A percentile compares a stretch with the other conserved stretches of the same genome.
Evolutionary conservation across 2,329 filamentous ascomycete genomes (phyloP).

Genomic region (Mycogone perniciosa): DNA sequence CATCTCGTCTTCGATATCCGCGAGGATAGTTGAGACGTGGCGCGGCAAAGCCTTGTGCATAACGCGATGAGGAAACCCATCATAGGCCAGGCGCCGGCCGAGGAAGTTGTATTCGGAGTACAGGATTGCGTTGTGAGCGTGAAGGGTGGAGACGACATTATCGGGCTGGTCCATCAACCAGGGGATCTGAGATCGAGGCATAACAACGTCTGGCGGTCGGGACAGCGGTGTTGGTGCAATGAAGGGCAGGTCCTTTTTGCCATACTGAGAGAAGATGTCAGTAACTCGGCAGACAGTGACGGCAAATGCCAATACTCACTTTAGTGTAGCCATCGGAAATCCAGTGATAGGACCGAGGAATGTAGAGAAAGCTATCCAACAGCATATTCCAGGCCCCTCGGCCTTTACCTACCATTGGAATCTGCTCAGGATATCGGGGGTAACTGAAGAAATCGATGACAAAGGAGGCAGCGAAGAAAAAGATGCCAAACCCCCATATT

Average conservation of each 20-base stretch:
- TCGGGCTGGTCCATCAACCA: constrained; percentile 46
- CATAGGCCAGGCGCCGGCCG: constrained; percentile 25
- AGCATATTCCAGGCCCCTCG: constrained; percentile 29
- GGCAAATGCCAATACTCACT: constrained; percentile 18
- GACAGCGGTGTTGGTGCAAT: constrained; percentile 36
- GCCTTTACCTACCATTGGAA: constrained; percentile 36
- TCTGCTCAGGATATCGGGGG: constrained; percentile 33
- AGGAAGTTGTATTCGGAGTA: constrained; percentile 39
- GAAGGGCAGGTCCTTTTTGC: constrained; percentile 35
- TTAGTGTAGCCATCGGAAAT: constrained; percentile 37
- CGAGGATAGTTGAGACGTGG: constrained; percentile 32
- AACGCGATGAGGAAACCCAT: constrained; percentile 35
- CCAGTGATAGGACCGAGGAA: constrained; percentile 34
- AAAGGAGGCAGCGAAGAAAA: constrained; percentile 31
- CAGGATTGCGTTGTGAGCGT: constrained; percentile 35
- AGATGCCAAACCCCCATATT: background rate
- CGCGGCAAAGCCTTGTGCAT: constrained; percentile 40
- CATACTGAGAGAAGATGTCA: constrained; percentile 26
- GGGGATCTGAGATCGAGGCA: constrained; percentile 36
- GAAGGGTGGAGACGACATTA: constrained; percentile 32
- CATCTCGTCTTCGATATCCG: constrained; percentile 37
- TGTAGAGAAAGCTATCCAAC: constrained; percentile 34
- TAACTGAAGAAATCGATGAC: constrained; percentile 33
- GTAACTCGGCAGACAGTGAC: background rate
- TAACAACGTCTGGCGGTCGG: constrained; percentile 37